Evolutionary conservation across 306 rosid genomes (phyloP).

Genomic region (Lithocarpus polystachyus): DNA sequence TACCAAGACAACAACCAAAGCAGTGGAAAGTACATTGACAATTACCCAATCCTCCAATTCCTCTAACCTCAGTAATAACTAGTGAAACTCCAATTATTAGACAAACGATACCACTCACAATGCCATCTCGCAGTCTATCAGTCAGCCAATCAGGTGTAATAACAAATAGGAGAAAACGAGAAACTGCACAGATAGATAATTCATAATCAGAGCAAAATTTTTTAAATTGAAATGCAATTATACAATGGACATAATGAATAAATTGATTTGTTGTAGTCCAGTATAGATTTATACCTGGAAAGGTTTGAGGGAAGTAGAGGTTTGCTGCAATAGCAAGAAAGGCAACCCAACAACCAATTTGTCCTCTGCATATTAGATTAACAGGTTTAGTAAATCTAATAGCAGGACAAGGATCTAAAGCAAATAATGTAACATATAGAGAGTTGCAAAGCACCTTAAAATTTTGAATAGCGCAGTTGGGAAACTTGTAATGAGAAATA

Average conservation of each 20-base stretch:
- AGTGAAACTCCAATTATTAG: slow-evolving; percentile 27
- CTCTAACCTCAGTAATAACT: slow-evolving; percentile 19
- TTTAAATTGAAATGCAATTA: not conserved
- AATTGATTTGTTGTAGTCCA: not conserved
- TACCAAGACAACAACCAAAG: slow-evolving; percentile 25
- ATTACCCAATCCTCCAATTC: slow-evolving; percentile 11
- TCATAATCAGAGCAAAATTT: not conserved
- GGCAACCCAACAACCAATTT: slow-evolving; percentile 46
- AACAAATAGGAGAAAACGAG: slow-evolving; percentile 44
- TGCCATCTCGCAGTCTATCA: slow-evolving; percentile 32
- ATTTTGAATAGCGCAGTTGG: slow-evolving; percentile 39
- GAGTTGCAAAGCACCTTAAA: slow-evolving; percentile 29
- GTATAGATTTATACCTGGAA: slow-evolving; percentile 31
- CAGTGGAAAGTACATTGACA: slow-evolving; percentile 16
- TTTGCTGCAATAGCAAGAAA: slow-evolving; percentile 37
- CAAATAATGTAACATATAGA: not conserved
- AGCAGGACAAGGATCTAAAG: not conserved
- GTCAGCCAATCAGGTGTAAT: slow-evolving; percentile 33
- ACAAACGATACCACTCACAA: slow-evolving; percentile 36
- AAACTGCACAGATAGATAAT: slow-evolving; percentile 25
- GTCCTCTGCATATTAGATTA: slow-evolving; percentile 34
- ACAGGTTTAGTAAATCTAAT: not conserved
- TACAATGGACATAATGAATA: not conserved
- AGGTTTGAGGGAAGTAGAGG: slow-evolving; percentile 28
- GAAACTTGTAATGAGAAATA: slow-evolving; percentile 35